Percentiles rank a stretch among this genome's conserved stretches.
phyloP scores from a whole-genome alignment of 306 rosid species.

The Albizia julibrissin region DNA sequence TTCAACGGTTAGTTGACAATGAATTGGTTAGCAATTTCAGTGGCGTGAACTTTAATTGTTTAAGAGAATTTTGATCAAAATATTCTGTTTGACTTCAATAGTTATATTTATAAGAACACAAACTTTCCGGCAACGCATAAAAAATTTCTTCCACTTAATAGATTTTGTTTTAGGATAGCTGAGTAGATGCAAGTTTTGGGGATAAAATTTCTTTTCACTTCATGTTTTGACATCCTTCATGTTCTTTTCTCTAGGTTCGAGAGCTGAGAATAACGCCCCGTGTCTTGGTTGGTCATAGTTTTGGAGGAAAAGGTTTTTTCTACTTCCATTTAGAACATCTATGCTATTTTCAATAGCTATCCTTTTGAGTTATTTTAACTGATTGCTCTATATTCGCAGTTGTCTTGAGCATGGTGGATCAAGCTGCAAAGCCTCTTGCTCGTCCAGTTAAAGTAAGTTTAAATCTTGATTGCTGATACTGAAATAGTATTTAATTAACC shows the following conservation, averaged over 20 bases:
- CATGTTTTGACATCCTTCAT: slow-evolving; percentile 28
- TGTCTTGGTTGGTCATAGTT: slow-evolving; percentile 92
- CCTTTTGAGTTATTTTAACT: slow-evolving; percentile 33
- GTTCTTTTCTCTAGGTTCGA: slow-evolving; percentile 57
- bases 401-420: slow-evolving; percentile 94
- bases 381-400: slow-evolving; percentile 51
- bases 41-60: slow-evolving; percentile 22
- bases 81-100: background rate
- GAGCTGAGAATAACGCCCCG: slow-evolving; percentile 84
- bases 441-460: slow-evolving; percentile 85
- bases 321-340: background rate
- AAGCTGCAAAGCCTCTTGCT: slow-evolving; percentile 97
- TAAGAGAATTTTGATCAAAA: background rate
- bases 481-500: slow-evolving; percentile 4
- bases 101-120: slow-evolving; percentile 12
- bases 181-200: background rate
- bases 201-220: slow-evolving; percentile 6
- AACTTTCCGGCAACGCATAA: slow-evolving; percentile 5
- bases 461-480: slow-evolving; percentile 29
- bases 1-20: slow-evolving; percentile 8
- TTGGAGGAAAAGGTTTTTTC: slow-evolving; percentile 88
- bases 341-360: background rate
- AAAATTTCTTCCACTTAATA: background rate
- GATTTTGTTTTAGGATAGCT: slow-evolving; percentile 12
- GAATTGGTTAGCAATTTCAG: slow-evolving; percentile 3